Conservation (phyloP, 805 yeast species). For the Candida sithepensis region DNA sequence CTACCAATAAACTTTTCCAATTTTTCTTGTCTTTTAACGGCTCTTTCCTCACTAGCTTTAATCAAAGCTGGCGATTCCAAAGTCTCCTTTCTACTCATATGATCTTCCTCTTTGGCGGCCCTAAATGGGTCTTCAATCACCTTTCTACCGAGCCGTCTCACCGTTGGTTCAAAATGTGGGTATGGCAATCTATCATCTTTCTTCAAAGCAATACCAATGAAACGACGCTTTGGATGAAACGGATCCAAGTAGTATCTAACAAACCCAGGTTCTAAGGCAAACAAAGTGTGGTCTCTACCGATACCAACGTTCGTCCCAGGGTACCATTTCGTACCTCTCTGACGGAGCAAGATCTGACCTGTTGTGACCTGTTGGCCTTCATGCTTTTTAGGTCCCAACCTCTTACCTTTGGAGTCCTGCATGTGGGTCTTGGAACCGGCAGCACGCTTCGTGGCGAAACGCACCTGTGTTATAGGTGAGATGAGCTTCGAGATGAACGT, state of each 20-base stretch:
- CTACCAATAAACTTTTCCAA: slow-evolving; percentile 29
- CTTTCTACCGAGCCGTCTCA: slow-evolving; percentile 77
- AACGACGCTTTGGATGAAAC: slow-evolving; percentile 89
- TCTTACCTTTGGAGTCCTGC: slow-evolving; percentile 92
- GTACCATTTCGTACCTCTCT: slow-evolving; percentile 89
- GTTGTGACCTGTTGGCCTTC: slow-evolving; percentile 75
- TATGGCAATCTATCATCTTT: slow-evolving; percentile 69
- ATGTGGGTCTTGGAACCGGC: slow-evolving; percentile 93
- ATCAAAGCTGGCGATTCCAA: slow-evolving; percentile 51
- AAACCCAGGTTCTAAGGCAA: slow-evolving; percentile 87
- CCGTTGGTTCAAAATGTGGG: slow-evolving; percentile 85
- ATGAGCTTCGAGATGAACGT: background rate
- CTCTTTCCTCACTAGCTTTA: slow-evolving; percentile 38
- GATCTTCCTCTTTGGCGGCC: slow-evolving; percentile 56
- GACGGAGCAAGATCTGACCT: slow-evolving; percentile 88
- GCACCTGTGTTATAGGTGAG: slow-evolving; percentile 38
- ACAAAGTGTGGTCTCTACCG: slow-evolving; percentile 92
- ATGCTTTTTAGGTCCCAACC: slow-evolving; percentile 85
- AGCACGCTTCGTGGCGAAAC: slow-evolving; percentile 91
- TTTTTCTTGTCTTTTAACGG: slow-evolving; percentile 33
- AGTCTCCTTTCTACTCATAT: slow-evolving; percentile 65
- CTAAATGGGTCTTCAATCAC: slow-evolving; percentile 45
- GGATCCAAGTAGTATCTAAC: slow-evolving; percentile 92
- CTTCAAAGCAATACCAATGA: slow-evolving; percentile 80
- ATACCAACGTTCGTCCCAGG: slow-evolving; percentile 92